Percentiles rank a stretch among this genome's conserved stretches.
These are phyloP conservation scores for Vicia villosa DNA, from an alignment of 306 rosid genomes.

Conservation along the genomic window DNA sequence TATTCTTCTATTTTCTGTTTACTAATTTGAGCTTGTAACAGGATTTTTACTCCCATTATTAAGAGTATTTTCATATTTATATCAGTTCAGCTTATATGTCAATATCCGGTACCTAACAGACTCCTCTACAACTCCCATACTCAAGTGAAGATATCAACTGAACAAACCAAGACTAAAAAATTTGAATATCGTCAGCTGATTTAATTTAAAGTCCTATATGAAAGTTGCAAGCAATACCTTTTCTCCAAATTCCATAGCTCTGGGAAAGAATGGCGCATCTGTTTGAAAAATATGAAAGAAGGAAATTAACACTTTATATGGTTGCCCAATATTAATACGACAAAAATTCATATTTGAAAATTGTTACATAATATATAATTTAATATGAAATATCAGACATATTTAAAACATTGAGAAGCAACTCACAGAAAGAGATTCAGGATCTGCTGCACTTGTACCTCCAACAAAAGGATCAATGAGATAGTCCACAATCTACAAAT, in stretches of 20 bases:
- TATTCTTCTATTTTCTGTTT: too few relatives aligned
- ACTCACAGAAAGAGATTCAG: slow-evolving; percentile 94
- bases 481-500: slow-evolving; percentile 84
- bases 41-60: too few relatives aligned
- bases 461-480: slow-evolving; percentile 91
- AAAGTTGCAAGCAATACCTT: slow-evolving; percentile 53
- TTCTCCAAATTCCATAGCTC: slow-evolving; percentile 89
- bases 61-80: too few relatives aligned
- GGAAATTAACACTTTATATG: slow-evolving; percentile 16
- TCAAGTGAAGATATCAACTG: slow-evolving; percentile 13
- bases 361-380: background rate
- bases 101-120: too few relatives aligned
- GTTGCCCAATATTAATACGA: slow-evolving; percentile 21
- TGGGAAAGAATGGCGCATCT: slow-evolving; percentile 76
- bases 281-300: slow-evolving; percentile 40
- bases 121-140: too few relatives aligned
- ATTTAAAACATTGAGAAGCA: slow-evolving; percentile 41
- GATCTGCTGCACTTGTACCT: slow-evolving; percentile 87
- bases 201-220: slow-evolving; percentile 24
- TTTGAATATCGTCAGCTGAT: background rate
- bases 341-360: slow-evolving; percentile 6
- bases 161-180: background rate
- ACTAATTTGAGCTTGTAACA: too few relatives aligned
- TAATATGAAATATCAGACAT: slow-evolving; percentile 17
- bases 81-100: too few relatives aligned